Conservation (phyloP, 208 protist species). For the Angomonas desouzai region DNA sequence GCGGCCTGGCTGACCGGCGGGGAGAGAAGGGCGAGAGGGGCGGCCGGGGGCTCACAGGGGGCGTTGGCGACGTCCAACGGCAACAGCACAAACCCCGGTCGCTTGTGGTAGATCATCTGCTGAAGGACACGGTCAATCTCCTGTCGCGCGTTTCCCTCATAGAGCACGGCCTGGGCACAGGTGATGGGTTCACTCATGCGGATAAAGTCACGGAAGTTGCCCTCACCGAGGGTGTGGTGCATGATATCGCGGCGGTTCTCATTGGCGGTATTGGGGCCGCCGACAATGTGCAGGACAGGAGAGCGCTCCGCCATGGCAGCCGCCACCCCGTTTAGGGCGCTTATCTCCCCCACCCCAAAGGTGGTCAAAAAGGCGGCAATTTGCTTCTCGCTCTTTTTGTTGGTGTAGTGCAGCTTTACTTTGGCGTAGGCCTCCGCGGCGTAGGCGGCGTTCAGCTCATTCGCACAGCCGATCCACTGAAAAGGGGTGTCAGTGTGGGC, state of each 20-base stretch:
- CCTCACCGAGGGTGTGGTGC: slow-evolving; percentile 54
- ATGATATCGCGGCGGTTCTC: slow-evolving; percentile 29
- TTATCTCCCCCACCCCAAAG: slow-evolving; percentile 52
- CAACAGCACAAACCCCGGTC: slow-evolving; percentile 49
- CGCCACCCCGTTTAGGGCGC: slow-evolving; percentile 37
- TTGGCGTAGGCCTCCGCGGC: slow-evolving; percentile 55
- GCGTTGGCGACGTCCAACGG: slow-evolving; percentile 36
- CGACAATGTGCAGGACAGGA: slow-evolving; percentile 51
- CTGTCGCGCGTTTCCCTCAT: slow-evolving; percentile 32
- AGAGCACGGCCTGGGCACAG: slow-evolving; percentile 37
- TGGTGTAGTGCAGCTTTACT: slow-evolving; percentile 6
- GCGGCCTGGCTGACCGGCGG: slow-evolving; percentile 23
- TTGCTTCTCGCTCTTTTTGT: slow-evolving; percentile 8
- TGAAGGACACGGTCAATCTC: slow-evolving; percentile 58
- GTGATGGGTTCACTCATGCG: slow-evolving; percentile 30
- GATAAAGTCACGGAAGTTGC: slow-evolving; percentile 37
- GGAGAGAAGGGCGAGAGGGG: slow-evolving; percentile 24
- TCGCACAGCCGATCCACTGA: slow-evolving; percentile 52
- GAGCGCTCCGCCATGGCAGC: slow-evolving; percentile 31
- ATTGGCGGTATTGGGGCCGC: slow-evolving; percentile 23
- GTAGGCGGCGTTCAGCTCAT: slow-evolving; percentile 60
- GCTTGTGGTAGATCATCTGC: slow-evolving; percentile 42
- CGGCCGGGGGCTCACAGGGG: slow-evolving; percentile 27
- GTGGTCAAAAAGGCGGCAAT: slow-evolving; percentile 40
- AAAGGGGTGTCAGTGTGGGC: slow-evolving; percentile 9